Percentiles rank a stretch among this genome's conserved stretches.
These are phyloP conservation scores for Drechmeria coniospora DNA, from an alignment of 2,329 filamentous ascomycete genomes.

Conservation along the genomic window DNA sequence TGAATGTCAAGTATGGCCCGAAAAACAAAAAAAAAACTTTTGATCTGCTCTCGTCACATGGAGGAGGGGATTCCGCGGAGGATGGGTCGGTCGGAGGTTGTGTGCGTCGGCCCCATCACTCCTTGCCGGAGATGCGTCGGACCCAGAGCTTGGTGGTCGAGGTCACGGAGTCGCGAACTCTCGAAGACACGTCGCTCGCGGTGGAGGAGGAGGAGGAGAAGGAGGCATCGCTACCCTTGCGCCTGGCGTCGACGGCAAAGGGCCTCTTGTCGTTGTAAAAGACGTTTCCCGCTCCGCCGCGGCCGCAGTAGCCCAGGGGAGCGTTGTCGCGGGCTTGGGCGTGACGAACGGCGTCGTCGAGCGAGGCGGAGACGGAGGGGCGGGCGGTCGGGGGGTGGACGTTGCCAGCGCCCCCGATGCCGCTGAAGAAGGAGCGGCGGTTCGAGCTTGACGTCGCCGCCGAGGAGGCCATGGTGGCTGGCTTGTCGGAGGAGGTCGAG, in stretches of 20 bases:
- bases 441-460: too few species aligned
- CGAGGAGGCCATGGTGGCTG: constrained; percentile 20
- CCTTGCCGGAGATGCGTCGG: constrained; percentile 17
- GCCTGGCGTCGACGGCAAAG: too few species aligned
- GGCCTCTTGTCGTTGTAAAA: constrained; percentile 39
- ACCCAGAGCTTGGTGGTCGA: constrained; percentile 18
- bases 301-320: constrained; percentile 45
- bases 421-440: constrained; percentile 45
- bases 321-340: constrained; percentile 24
- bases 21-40: neutral
- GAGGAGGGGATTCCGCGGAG: too few species aligned
- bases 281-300: constrained; percentile 48
- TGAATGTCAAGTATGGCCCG: too few species aligned
- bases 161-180: constrained; percentile 22
- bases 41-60: too few species aligned
- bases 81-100: neutral
- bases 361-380: constrained; percentile 27
- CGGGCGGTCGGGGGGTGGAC: constrained; percentile 15
- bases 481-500: constrained; percentile 21
- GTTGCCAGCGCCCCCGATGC: constrained; percentile 55
- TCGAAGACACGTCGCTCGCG: constrained; percentile 14
- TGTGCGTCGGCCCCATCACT: constrained; percentile 16
- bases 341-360: constrained; percentile 30
- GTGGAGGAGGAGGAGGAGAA: constrained; percentile 8
- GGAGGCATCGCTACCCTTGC: constrained; percentile 17